Percentiles rank a stretch among this genome's conserved stretches.
Conservation (phyloP, 2,329 filamentous ascomycete genomes). For the Clonostachys rhizophaga region DNA sequence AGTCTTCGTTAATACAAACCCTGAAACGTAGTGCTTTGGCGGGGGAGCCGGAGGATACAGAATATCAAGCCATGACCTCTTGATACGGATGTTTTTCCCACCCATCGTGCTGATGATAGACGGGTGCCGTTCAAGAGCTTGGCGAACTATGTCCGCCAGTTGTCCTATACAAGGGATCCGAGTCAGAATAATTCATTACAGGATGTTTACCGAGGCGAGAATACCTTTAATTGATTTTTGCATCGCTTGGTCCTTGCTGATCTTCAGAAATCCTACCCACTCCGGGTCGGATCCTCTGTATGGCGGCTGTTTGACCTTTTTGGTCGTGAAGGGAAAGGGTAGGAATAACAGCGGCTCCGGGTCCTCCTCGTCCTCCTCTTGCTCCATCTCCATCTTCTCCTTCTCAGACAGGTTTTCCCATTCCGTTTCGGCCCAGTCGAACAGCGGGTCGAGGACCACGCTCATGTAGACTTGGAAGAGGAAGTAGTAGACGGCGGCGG, state of each 20-base stretch:
- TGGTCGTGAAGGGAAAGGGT: conserved; percentile 56
- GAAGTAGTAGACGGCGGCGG: conserved; percentile 22
- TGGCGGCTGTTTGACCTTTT: conserved; percentile 37
- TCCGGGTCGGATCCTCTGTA: conserved; percentile 58
- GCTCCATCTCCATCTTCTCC: conserved; percentile 32
- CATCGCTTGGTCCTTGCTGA: conserved; percentile 48
- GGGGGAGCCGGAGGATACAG: conserved; percentile 55
- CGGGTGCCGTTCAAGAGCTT: conserved; percentile 32
- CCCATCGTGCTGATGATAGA: conserved; percentile 31
- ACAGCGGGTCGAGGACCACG: conserved; percentile 40
- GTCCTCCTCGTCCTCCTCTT: conserved; percentile 35
- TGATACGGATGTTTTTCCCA: conserved; percentile 42
- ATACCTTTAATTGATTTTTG: conserved; percentile 41
- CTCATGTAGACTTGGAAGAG: conserved; percentile 37
- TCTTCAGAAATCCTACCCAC: conserved; percentile 54
- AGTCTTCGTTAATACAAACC: conserved; percentile 35
- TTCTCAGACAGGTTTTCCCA: conserved; percentile 34
- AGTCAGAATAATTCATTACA: not conserved
- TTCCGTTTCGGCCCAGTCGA: conserved; percentile 33
- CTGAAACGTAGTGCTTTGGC: conserved; percentile 52
- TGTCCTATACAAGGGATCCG: conserved; percentile 15
- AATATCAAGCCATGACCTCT: conserved; percentile 55
- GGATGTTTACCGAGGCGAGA: conserved; percentile 8
- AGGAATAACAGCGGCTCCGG: conserved; percentile 48
- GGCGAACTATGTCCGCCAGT: conserved; percentile 28